Evolutionary conservation across 371 early-diverging fungal species (phyloP).

Genomic region (Actinomucor elegans): DNA sequence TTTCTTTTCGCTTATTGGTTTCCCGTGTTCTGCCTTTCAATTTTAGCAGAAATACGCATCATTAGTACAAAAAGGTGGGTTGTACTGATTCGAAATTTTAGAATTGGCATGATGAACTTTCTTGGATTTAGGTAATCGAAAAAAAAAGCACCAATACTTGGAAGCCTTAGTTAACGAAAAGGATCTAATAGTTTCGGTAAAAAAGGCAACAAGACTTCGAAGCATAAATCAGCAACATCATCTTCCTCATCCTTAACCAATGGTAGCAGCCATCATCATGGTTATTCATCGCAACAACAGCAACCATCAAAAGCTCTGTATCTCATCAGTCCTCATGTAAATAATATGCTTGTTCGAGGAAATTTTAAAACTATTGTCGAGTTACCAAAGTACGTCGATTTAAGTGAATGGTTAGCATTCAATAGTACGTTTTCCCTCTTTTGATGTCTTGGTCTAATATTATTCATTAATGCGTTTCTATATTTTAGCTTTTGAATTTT

Average conservation of each 20-base stretch:
- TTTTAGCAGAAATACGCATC: too few relatives aligned
- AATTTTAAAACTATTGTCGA: constrained; percentile 86
- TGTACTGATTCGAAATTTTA: too few relatives aligned
- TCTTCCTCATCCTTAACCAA: constrained; percentile 20
- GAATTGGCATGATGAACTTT: constrained; percentile 36
- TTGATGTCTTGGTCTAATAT: background rate
- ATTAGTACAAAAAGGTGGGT: too few relatives aligned
- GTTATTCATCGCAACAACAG: background rate
- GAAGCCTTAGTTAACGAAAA: background rate
- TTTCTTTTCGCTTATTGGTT: too few relatives aligned
- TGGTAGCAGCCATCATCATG: background rate
- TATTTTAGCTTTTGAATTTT: constrained; percentile 82
- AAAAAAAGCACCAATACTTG: background rate
- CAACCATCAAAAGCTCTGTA: constrained; percentile 64
- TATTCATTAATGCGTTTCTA: background rate
- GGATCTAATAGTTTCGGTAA: constrained; percentile 31
- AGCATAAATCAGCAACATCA: constrained; percentile 45
- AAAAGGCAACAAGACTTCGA: constrained; percentile 39
- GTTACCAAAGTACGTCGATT: constrained; percentile 88
- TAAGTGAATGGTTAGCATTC: constrained; percentile 94
- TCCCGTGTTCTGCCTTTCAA: too few relatives aligned
- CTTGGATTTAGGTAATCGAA: constrained; percentile 33
- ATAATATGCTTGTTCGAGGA: constrained; percentile 87
- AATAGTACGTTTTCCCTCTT: constrained; percentile 68
- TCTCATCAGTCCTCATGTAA: constrained; percentile 73